Evolutionary conservation across 2,329 filamentous ascomycete species (phyloP).

Genomic region (Alternaria ethzedia): DNA sequence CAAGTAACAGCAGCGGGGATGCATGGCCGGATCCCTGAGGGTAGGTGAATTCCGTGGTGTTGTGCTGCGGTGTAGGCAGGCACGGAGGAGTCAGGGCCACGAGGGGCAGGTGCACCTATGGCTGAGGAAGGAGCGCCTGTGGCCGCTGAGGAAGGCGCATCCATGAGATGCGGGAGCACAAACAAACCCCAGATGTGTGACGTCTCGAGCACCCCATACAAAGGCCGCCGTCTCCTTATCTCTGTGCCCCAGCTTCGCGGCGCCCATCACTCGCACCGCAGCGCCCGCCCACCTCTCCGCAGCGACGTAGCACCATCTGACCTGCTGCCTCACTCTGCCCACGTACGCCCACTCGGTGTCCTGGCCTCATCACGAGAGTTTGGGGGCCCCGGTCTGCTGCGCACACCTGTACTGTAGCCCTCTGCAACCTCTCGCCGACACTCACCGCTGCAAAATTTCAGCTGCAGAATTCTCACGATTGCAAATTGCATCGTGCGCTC

Average conservation of each 20-base stretch:
- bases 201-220: constrained; percentile 15
- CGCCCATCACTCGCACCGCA: constrained; percentile 12
- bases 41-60: background rate
- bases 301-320: constrained; percentile 20
- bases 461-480: constrained; percentile 25
- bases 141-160: constrained; percentile 2
- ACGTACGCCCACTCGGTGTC: constrained; percentile 12
- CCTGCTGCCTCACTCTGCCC: constrained; percentile 16
- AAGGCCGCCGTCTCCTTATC: constrained; percentile 10
- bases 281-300: constrained; percentile 2
- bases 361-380: constrained; percentile 1
- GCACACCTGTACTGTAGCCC: constrained; percentile 18
- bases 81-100: background rate
- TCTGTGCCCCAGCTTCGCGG: constrained; percentile 10
- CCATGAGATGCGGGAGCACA: constrained; percentile 1
- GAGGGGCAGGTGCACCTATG: constrained; percentile 3
- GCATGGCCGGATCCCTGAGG: background rate
- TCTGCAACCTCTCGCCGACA: constrained; percentile 27
- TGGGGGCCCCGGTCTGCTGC: constrained; percentile 16
- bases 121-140: background rate
- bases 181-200: constrained; percentile 19
- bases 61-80: constrained; percentile 1
- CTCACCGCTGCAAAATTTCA: constrained; percentile 32
- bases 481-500: constrained; percentile 20
- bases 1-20: constrained; percentile 1